Conservation (phyloP, 371 early-diverging fungal genomes). For the Mortierella polycephala region DNA sequence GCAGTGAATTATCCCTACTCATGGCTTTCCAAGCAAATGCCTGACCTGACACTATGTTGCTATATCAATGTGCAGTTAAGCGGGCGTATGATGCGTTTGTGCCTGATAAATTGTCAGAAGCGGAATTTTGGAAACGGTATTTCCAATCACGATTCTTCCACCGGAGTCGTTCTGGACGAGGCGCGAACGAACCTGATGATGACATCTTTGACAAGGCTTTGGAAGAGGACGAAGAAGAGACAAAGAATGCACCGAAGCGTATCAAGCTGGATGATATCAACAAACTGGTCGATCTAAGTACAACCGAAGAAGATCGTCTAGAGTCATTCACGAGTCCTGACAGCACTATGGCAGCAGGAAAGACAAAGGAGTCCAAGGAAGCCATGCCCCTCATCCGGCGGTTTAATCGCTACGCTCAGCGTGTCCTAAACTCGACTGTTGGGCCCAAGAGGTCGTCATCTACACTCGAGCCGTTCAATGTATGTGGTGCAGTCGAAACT, state of each 20-base stretch:
- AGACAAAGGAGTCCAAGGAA: conserved; percentile 59
- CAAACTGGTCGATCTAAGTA: conserved; percentile 80
- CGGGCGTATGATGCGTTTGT: conserved; percentile 87
- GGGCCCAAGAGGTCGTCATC: conserved; percentile 30
- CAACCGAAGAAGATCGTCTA: conserved; percentile 83
- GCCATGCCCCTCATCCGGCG: conserved; percentile 85
- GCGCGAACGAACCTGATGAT: conserved; percentile 74
- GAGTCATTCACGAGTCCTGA: conserved; percentile 82
- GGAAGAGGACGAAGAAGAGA: conserved; percentile 83
- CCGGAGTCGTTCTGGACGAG: conserved; percentile 73
- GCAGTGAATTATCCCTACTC: too few relatives aligned
- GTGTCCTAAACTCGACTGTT: conserved; percentile 68
- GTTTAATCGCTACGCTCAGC: conserved; percentile 91
- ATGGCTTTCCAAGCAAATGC: too few relatives aligned
- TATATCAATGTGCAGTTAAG: conserved; percentile 63
- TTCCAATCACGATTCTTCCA: conserved; percentile 90
- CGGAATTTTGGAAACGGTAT: conserved; percentile 91
- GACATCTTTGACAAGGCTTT: conserved; percentile 87
- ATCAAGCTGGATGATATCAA: conserved; percentile 67
- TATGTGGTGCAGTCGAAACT: conserved; percentile 2
- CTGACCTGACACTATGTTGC: too few relatives aligned
- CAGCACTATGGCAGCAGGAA: conserved; percentile 88
- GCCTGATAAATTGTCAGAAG: conserved; percentile 83
- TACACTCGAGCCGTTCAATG: conserved; percentile 26
- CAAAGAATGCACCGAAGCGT: conserved; percentile 58